These are phyloP conservation scores for Citrullus colocynthis DNA, from an alignment of 306 rosid genomes.

Conservation along the genomic window DNA sequence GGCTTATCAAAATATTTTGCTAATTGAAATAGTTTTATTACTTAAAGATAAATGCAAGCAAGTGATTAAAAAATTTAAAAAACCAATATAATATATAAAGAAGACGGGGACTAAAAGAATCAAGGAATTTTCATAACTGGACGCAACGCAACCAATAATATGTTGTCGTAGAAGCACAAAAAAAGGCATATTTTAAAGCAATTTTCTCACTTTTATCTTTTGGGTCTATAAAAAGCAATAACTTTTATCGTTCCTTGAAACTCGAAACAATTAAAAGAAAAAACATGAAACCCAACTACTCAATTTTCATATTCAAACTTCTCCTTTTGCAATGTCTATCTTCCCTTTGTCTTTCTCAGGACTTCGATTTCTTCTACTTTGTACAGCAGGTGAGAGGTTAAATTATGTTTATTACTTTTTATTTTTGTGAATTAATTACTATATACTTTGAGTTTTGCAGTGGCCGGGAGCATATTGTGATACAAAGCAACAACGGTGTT, in stretches of 20 bases:
- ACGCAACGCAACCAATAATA: background rate
- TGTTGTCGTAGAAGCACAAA: background rate
- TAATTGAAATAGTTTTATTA: background rate
- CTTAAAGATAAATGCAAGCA: background rate
- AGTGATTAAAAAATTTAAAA: background rate
- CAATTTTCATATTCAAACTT: slow-evolving; percentile 23
- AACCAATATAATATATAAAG: background rate
- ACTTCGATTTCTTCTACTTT: slow-evolving; percentile 62
- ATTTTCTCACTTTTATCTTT: background rate
- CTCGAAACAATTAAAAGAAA: background rate
- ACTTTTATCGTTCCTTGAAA: background rate
- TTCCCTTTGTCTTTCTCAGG: slow-evolving; percentile 25
- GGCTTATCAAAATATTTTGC: too few relatives aligned
- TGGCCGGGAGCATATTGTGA: slow-evolving; percentile 96
- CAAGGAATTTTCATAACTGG: background rate
- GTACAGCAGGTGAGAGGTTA: slow-evolving; percentile 34
- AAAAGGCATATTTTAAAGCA: background rate
- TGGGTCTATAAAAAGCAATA: background rate
- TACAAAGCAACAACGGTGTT: slow-evolving; percentile 40
- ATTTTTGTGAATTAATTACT: too few relatives aligned
- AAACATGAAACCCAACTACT: slow-evolving; percentile 9
- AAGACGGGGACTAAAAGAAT: background rate
- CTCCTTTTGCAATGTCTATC: slow-evolving; percentile 32
- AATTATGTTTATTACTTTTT: too few relatives aligned
- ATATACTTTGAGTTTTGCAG: slow-evolving; percentile 9